Percentiles rank a stretch among this genome's conserved stretches.
Evolutionary conservation across 2,329 filamentous ascomycete species (phyloP).

Genomic region (Taxawa tesnikishii): DNA sequence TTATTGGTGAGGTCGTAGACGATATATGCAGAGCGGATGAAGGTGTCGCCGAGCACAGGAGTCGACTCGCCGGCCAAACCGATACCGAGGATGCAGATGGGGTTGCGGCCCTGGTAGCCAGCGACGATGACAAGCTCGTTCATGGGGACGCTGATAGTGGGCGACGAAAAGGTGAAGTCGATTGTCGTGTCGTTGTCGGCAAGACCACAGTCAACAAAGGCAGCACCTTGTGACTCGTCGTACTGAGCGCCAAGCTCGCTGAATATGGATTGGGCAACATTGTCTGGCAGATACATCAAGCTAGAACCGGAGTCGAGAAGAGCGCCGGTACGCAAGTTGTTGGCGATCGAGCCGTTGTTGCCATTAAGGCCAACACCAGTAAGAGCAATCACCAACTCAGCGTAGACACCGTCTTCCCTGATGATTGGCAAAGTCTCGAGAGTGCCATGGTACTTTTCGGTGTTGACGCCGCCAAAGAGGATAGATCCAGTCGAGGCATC

Average conservation of each 20-base stretch:
- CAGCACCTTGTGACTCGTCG: slow-evolving; percentile 27
- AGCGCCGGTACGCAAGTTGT: slow-evolving; percentile 35
- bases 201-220: slow-evolving; percentile 41
- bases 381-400: slow-evolving; percentile 40
- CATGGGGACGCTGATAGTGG: slow-evolving; percentile 42
- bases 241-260: slow-evolving; percentile 27
- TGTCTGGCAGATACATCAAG: slow-evolving; percentile 54
- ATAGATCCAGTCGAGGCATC: slow-evolving; percentile 56
- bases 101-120: slow-evolving; percentile 25
- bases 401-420: slow-evolving; percentile 33
- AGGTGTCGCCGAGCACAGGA: slow-evolving; percentile 48
- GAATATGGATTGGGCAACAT: slow-evolving; percentile 38
- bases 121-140: slow-evolving; percentile 44
- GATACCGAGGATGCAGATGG: slow-evolving; percentile 39
- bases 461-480: slow-evolving; percentile 72
- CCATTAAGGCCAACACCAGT: slow-evolving; percentile 33
- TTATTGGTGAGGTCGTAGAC: slow-evolving; percentile 50
- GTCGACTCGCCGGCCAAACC: slow-evolving; percentile 34
- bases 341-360: slow-evolving; percentile 29
- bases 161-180: slow-evolving; percentile 44
- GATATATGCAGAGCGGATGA: slow-evolving; percentile 50
- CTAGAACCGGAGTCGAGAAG: slow-evolving; percentile 68
- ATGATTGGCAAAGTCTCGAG: slow-evolving; percentile 51
- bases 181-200: slow-evolving; percentile 37
- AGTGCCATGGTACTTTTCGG: slow-evolving; percentile 55